A percentile compares a stretch with the other conserved stretches of the same genome.
Evolutionary conservation across 805 yeast genomes (phyloP).

Genomic region (Zygotorulaspora florentina): DNA sequence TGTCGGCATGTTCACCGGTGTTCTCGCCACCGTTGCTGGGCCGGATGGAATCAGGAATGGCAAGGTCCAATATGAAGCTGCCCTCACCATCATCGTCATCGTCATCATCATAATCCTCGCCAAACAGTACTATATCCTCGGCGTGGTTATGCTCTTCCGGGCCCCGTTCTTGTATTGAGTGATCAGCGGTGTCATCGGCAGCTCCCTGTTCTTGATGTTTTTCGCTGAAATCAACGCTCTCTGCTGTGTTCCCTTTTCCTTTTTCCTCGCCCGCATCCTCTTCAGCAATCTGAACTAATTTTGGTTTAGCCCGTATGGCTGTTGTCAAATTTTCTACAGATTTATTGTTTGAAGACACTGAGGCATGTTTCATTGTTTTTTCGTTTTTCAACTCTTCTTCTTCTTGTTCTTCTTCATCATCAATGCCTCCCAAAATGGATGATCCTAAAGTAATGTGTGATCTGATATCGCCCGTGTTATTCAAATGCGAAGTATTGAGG

Average conservation of each 20-base stretch:
- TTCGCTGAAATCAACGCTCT: not conserved
- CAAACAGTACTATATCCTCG: conserved; percentile 3
- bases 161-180: not conserved
- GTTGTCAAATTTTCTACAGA: conserved; percentile 44
- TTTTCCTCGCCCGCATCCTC: conserved; percentile 15
- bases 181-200: conserved; percentile 17
- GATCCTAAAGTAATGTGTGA: conserved; percentile 40
- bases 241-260: conserved; percentile 6
- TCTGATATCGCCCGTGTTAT: conserved; percentile 25
- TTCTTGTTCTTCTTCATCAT: conserved; percentile 40
- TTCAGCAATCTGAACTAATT: conserved; percentile 44
- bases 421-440: conserved; percentile 42
- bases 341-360: conserved; percentile 2
- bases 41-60: conserved; percentile 16
- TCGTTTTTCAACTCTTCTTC: conserved; percentile 40
- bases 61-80: conserved; percentile 31
- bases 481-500: conserved; percentile 14
- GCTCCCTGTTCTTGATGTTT: conserved; percentile 3
- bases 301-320: conserved; percentile 73
- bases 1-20: not conserved
- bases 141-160: conserved; percentile 9
- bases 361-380: conserved; percentile 23
- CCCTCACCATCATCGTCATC: conserved; percentile 28
- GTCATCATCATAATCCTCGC: conserved; percentile 20
- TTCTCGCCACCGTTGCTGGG: not conserved